Conservation (phyloP, 495 filamentous ascomycete species). For the Neurospora sp. region DNA sequence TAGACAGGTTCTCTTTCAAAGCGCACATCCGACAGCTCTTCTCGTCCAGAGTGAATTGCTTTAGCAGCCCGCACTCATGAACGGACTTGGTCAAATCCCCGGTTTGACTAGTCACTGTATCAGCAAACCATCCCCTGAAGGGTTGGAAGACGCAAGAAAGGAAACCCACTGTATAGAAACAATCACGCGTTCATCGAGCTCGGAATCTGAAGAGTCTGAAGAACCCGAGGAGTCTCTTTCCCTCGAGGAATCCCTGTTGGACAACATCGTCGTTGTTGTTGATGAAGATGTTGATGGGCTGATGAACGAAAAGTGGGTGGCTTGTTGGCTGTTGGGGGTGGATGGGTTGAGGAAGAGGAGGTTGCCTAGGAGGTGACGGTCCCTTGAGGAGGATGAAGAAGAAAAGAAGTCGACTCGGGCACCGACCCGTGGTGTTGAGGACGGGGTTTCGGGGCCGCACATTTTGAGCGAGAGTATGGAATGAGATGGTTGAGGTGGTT, state of each 20-base stretch:
- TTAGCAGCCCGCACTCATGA: constrained; percentile 24
- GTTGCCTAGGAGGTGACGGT: constrained; percentile 12
- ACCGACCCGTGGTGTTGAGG: constrained; percentile 16
- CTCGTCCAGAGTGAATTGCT: constrained; percentile 17
- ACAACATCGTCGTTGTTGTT: not conserved
- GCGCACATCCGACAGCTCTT: not conserved
- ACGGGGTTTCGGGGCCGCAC: constrained; percentile 20
- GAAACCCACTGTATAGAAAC: constrained; percentile 21
- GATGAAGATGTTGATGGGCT: not conserved
- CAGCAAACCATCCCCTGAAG: not conserved
- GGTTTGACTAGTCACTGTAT: constrained; percentile 16
- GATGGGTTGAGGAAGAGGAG: constrained; percentile 22
- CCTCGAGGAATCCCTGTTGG: too few species aligned
- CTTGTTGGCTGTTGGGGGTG: constrained; percentile 10
- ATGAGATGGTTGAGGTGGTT: not conserved
- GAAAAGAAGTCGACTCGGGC: constrained; percentile 20
- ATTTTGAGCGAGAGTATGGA: constrained; percentile 9
- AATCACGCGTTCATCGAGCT: constrained; percentile 6
- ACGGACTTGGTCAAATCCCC: constrained; percentile 27
- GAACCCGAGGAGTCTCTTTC: not conserved
- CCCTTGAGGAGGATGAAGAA: not conserved
- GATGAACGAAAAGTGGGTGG: constrained; percentile 21
- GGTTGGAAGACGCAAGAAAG: not conserved
- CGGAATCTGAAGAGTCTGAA: not conserved
- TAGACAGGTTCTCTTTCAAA: constrained; percentile 24